A percentile compares a stretch with the other conserved stretches of the same genome.
phyloP scores from a whole-genome alignment of 139 green algal species.

The Coelastrella sp. region DNA sequence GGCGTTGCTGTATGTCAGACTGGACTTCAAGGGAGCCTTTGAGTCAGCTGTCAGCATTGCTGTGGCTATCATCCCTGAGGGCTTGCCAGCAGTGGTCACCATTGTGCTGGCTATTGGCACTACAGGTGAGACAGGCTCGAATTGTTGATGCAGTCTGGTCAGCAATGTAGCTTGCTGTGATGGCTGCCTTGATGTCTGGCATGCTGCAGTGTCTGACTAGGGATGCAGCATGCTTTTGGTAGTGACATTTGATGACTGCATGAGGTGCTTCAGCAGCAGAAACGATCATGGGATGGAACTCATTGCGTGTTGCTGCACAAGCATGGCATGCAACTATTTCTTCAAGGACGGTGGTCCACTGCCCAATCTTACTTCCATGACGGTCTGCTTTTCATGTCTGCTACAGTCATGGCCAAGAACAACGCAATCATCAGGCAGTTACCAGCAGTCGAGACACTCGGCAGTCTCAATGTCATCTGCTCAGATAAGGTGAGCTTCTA shows the following conservation, averaged over 20 bases:
- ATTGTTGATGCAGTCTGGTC: no score
- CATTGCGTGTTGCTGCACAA: no score
- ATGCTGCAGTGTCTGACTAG: background rate
- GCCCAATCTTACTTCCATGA: background rate
- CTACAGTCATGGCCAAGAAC: constrained; percentile 37
- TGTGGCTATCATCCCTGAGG: constrained; percentile 66
- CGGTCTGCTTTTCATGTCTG: background rate
- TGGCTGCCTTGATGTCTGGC: background rate
- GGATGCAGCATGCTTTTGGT: no score
- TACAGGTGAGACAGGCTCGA: background rate
- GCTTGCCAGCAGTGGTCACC: constrained; percentile 54
- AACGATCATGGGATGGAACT: no score
- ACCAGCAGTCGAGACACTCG: constrained; percentile 63
- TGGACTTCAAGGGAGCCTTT: constrained; percentile 53
- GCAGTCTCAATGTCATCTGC: constrained; percentile 59
- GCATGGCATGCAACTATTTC: no score
- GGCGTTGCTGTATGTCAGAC: constrained; percentile 33
- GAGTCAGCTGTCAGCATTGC: constrained; percentile 61
- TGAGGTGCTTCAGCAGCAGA: no score
- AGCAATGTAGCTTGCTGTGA: no score
- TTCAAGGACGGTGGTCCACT: no score
- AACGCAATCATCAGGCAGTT: constrained; percentile 63
- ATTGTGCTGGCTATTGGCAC: constrained; percentile 22
- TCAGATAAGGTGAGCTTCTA: constrained; percentile 61
- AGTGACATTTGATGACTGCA: no score